These are phyloP conservation scores for Trichoderma oligosporum DNA, from an alignment of 2,329 filamentous ascomycete genomes.

Conservation along the genomic window DNA sequence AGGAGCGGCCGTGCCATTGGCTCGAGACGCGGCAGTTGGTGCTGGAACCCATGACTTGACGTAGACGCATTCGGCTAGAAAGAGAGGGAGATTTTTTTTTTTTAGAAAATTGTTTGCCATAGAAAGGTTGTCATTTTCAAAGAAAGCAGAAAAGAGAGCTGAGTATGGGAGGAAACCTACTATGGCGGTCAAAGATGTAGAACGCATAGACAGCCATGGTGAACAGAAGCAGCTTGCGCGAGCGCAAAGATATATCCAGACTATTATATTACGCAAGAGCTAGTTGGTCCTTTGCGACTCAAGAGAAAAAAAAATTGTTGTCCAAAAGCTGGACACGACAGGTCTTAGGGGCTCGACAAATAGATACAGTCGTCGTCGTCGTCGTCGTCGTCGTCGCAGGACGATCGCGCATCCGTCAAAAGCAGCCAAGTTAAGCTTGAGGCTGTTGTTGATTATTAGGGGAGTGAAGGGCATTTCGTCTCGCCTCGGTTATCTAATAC, in stretches of 20 bases:
- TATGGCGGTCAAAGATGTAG: constrained; percentile 98
- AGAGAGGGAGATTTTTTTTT: constrained; percentile 18
- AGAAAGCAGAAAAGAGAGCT: neutral
- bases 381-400: neutral
- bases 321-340: neutral
- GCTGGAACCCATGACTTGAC: constrained; percentile 72
- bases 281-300: neutral
- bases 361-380: neutral
- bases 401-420: neutral
- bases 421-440: neutral
- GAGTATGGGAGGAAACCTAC: constrained; percentile 48
- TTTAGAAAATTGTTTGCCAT: constrained; percentile 8
- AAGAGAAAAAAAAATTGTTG: too few species aligned
- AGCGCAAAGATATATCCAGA: neutral
- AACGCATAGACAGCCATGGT: constrained; percentile 94
- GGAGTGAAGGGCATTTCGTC: neutral
- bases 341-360: too few species aligned
- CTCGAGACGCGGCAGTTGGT: constrained; percentile 24
- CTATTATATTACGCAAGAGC: neutral
- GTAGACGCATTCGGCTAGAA: constrained; percentile 92
- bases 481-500: constrained; percentile 11
- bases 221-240: constrained; percentile 21
- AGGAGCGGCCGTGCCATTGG: neutral
- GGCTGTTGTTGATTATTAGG: neutral
- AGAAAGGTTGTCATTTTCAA: constrained; percentile 1